Percentiles rank a stretch among this genome's conserved stretches.
phyloP scores from a whole-genome alignment of 176 grass and related monocot species.

The Phoenix dactylifera region DNA sequence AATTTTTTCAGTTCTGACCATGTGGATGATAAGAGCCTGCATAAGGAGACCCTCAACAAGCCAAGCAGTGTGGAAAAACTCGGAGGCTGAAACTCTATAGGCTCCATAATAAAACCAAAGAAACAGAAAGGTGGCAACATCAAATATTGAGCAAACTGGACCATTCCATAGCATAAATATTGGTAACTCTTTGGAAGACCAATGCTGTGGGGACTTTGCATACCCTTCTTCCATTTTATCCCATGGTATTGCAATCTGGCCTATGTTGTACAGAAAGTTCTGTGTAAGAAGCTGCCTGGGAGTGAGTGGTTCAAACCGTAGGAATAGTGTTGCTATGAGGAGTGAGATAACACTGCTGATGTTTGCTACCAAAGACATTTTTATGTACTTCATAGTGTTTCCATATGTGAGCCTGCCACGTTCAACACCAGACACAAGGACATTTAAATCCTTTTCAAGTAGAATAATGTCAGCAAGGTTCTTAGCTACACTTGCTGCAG shows the following conservation, averaged over 20 bases:
- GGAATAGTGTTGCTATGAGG: constrained; percentile 22
- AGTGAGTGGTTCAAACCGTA: constrained; percentile 24
- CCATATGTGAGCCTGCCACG: constrained; percentile 30
- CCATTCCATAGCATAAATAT: constrained; percentile 35
- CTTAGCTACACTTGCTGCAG: constrained; percentile 32
- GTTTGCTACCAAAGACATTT: constrained; percentile 34
- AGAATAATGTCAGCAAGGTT: constrained; percentile 30
- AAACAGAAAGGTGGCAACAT: constrained; percentile 22
- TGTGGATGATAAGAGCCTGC: constrained; percentile 34
- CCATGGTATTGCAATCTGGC: constrained; percentile 42
- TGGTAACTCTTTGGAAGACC: constrained; percentile 27
- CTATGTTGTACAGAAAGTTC: constrained; percentile 34
- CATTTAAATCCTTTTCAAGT: constrained; percentile 40
- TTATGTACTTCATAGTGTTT: constrained; percentile 49
- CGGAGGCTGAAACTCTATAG: background rate
- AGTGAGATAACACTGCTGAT: constrained; percentile 20
- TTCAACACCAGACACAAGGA: constrained; percentile 33
- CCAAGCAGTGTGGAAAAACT: constrained; percentile 29
- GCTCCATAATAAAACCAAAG: constrained; percentile 26
- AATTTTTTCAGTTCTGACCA: constrained; percentile 33
- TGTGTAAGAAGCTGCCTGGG: constrained; percentile 31
- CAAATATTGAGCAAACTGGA: constrained; percentile 22
- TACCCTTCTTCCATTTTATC: constrained; percentile 36
- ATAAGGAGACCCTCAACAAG: constrained; percentile 34
- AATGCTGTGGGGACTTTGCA: constrained; percentile 21